Conservation (phyloP, 371 early-diverging fungal genomes). For the Circinella umbellata region DNA sequence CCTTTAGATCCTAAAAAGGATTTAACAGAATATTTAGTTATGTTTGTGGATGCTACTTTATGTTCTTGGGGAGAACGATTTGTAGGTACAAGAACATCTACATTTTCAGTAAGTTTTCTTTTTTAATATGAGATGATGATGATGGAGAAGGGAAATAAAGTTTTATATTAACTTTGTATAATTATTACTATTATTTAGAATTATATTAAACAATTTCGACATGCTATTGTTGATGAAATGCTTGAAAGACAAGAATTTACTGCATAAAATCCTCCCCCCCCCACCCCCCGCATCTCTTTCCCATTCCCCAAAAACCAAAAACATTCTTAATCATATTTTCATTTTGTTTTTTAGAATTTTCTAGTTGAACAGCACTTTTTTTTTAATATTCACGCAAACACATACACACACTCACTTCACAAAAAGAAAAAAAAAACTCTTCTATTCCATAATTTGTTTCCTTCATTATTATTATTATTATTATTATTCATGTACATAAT, state of each 20-base stretch:
- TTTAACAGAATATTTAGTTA: slow-evolving; percentile 27
- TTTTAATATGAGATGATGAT: background rate
- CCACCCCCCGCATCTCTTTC: too few relatives aligned
- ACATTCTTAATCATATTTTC: background rate
- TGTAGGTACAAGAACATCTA: slow-evolving; percentile 34
- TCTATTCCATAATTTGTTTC: background rate
- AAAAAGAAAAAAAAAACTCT: too few relatives aligned
- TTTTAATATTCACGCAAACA: background rate
- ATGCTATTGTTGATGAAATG: slow-evolving; percentile 33
- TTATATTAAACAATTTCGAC: slow-evolving; percentile 36
- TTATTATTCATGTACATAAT: background rate
- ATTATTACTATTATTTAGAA: slow-evolving; percentile 16
- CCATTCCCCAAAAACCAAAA: too few relatives aligned
- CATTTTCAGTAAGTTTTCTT: slow-evolving; percentile 26
- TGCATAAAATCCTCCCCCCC: background rate
- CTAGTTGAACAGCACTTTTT: background rate
- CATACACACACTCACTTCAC: too few relatives aligned
- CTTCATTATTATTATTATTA: background rate
- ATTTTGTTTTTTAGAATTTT: background rate
- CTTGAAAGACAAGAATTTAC: slow-evolving; percentile 22
- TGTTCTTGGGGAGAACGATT: slow-evolving; percentile 37
- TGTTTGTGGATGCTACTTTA: slow-evolving; percentile 38
- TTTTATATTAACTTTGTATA: background rate
- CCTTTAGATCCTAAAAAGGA: slow-evolving; percentile 32
- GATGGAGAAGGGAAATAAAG: too few relatives aligned